Percentiles rank a stretch among this genome's conserved stretches.
Conservation (phyloP, 352 stramenopile genomes). For the Phytopythium litorale region DNA sequence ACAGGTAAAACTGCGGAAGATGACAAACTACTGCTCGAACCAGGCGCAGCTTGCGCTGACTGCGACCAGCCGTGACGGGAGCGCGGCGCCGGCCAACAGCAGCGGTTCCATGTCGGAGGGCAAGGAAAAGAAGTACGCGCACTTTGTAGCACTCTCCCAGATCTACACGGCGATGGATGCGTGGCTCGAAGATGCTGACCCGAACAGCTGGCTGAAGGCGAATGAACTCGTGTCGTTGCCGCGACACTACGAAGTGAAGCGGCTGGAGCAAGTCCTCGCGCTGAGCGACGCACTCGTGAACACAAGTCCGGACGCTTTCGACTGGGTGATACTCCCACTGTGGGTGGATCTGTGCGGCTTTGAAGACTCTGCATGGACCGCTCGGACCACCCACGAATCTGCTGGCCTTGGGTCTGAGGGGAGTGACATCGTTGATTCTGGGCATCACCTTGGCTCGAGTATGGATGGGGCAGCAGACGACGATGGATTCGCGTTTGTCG, state of each 20-base stretch:
- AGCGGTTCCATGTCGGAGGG: slow-evolving; percentile 13
- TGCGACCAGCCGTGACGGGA: slow-evolving; percentile 14
- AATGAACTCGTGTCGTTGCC: slow-evolving; percentile 66
- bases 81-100: neutral
- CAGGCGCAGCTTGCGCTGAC: slow-evolving; percentile 63
- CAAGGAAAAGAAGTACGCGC: slow-evolving; percentile 49
- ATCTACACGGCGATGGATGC: slow-evolving; percentile 83
- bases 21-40: slow-evolving; percentile 61
- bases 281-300: slow-evolving; percentile 65
- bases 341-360: slow-evolving; percentile 72
- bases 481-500: slow-evolving; percentile 78
- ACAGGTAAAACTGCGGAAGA: slow-evolving; percentile 46
- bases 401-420: neutral
- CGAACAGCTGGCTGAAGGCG: slow-evolving; percentile 75
- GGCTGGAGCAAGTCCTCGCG: slow-evolving; percentile 60
- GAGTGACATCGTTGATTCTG: neutral
- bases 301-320: slow-evolving; percentile 21
- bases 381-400: neutral
- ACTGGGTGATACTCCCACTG: slow-evolving; percentile 52
- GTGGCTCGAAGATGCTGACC: slow-evolving; percentile 80
- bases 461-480: slow-evolving; percentile 29
- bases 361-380: slow-evolving; percentile 13
- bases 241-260: slow-evolving; percentile 67
- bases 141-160: slow-evolving; percentile 55
- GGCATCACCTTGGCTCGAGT: neutral